A percentile compares a stretch with the other conserved stretches of the same genome.
Conservation (phyloP, 2,329 filamentous ascomycete genomes). For the Fusarium sp. region DNA sequence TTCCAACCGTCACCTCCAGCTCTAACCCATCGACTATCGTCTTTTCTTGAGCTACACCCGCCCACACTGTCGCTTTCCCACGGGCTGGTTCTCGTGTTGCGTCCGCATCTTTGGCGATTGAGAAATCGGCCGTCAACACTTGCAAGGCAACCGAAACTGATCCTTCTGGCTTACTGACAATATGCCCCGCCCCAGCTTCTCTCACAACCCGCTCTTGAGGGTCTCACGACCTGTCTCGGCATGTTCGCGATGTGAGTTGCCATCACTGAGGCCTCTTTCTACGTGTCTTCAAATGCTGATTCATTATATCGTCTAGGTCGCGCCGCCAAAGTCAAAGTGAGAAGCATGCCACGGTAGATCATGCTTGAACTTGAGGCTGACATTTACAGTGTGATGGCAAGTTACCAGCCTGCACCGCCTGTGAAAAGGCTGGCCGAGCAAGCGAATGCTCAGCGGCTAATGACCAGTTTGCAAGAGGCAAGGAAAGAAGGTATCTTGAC, state of each 20-base stretch:
- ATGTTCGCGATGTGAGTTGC: conserved; percentile 78
- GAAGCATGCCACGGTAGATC: neutral
- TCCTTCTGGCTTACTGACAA: conserved; percentile 23
- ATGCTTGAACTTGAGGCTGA: conserved; percentile 20
- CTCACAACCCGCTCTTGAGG: conserved; percentile 73
- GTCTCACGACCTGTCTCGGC: conserved; percentile 87
- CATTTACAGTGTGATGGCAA: conserved; percentile 87
- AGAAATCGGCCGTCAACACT: neutral
- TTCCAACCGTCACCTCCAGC: conserved; percentile 37
- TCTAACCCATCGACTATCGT: conserved; percentile 28
- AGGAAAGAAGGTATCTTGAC: conserved; percentile 83
- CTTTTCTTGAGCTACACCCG: conserved; percentile 23
- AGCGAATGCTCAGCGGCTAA: conserved; percentile 94
- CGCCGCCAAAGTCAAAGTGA: conserved; percentile 90
- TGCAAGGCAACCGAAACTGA: neutral
- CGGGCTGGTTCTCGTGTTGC: neutral
- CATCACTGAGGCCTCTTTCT: neutral
- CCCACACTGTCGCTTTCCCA: conserved; percentile 2
- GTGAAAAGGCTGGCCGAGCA: conserved; percentile 90
- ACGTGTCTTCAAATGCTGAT: conserved; percentile 10
- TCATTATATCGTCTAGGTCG: conserved; percentile 65
- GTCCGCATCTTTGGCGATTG: neutral
- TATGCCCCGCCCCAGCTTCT: conserved; percentile 66
- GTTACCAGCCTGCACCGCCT: conserved; percentile 93
- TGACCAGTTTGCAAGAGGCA: conserved; percentile 95